Conservation (phyloP, 1,284 basidiomycete species). For the Athelia sp. region DNA sequence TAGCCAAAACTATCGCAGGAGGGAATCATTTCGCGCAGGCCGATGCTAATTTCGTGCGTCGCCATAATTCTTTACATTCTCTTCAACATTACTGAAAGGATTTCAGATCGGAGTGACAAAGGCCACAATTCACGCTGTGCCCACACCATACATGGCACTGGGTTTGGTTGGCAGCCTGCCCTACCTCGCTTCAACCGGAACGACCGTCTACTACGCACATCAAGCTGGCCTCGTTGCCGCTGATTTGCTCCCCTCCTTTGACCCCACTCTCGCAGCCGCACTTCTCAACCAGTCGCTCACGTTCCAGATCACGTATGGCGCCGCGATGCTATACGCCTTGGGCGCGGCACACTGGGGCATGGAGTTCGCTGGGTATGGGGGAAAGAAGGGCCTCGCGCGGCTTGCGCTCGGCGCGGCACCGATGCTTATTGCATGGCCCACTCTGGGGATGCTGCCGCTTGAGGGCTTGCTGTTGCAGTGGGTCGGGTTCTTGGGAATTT, state of each 20-base stretch:
- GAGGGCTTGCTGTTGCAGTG: constrained; percentile 79
- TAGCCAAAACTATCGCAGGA: constrained; percentile 69
- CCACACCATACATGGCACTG: constrained; percentile 62
- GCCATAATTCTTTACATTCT: not conserved
- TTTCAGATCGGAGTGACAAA: constrained; percentile 55
- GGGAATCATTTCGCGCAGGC: constrained; percentile 50
- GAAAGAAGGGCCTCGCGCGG: constrained; percentile 70
- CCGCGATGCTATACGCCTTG: constrained; percentile 90
- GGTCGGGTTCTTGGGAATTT: constrained; percentile 81
- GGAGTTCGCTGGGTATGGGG: constrained; percentile 83
- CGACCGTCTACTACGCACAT: constrained; percentile 78
- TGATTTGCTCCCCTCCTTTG: constrained; percentile 54
- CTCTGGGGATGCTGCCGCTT: constrained; percentile 73
- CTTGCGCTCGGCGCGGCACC: constrained; percentile 84
- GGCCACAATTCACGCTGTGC: constrained; percentile 61
- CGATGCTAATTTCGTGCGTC: constrained; percentile 57
- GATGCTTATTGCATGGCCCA: constrained; percentile 83
- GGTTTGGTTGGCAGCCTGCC: constrained; percentile 63
- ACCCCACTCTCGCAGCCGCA: constrained; percentile 75
- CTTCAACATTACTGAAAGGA: not conserved
- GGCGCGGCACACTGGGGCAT: constrained; percentile 97
- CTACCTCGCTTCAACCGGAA: constrained; percentile 75
- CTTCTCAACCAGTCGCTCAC: constrained; percentile 74
- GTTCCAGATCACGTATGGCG: constrained; percentile 90
- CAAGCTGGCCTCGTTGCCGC: constrained; percentile 68